Conservation (phyloP, 2,329 filamentous ascomycete genomes). For the Alternaria arbusti region DNA sequence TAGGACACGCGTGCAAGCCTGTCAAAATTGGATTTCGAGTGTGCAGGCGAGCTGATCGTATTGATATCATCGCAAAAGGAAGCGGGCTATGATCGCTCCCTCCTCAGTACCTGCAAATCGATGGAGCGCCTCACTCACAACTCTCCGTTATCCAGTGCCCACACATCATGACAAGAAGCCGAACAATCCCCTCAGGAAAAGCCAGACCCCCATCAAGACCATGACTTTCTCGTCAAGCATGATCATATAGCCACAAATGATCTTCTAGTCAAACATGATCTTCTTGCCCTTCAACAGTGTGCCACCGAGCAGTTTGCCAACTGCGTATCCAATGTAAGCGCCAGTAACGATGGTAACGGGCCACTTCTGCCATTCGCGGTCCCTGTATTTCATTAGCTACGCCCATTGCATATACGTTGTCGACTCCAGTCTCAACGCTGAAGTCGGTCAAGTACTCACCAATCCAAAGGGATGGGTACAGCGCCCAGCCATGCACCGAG, state of each 20-base stretch:
- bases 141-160: background rate
- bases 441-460: conserved; percentile 57
- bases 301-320: conserved; percentile 70
- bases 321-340: conserved; percentile 76
- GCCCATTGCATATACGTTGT: background rate
- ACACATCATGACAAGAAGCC: background rate
- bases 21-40: background rate
- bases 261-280: conserved; percentile 50
- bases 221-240: conserved; percentile 2
- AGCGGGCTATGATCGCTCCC: background rate
- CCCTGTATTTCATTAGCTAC: conserved; percentile 55
- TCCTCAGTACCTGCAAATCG: background rate
- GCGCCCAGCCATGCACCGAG: conserved; percentile 92
- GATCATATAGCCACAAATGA: background rate
- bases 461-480: conserved; percentile 93
- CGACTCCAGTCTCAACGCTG: background rate
- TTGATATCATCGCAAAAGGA: background rate
- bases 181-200: background rate
- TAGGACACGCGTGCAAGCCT: background rate
- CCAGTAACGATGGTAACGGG: conserved; percentile 89
- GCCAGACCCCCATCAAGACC: background rate
- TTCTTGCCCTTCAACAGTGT: conserved; percentile 54
- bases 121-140: background rate
- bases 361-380: conserved; percentile 99
- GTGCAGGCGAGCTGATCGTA: background rate